phyloP scores from a whole-genome alignment of 1,284 basidiomycete genomes.

The Irpex sp. region DNA sequence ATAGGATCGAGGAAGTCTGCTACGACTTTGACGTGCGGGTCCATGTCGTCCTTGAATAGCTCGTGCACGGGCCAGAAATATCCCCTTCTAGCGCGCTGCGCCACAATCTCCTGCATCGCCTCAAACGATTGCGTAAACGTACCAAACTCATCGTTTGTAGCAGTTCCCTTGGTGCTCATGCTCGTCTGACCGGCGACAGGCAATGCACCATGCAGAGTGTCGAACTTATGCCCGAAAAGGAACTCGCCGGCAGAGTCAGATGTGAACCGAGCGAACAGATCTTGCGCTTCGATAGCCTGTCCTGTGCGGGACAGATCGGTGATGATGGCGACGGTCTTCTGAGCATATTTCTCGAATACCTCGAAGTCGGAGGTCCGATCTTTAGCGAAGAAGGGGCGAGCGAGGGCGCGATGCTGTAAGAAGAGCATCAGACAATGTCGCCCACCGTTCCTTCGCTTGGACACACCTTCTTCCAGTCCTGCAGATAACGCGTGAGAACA shows the following conservation, averaged over 20 bases:
- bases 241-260: constrained; percentile 71
- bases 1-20: constrained; percentile 60
- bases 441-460: background rate
- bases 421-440: background rate
- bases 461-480: constrained; percentile 47
- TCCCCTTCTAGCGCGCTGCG: constrained; percentile 50
- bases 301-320: constrained; percentile 33
- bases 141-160: constrained; percentile 55
- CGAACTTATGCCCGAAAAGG: constrained; percentile 58
- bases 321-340: constrained; percentile 47
- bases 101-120: constrained; percentile 52
- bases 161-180: constrained; percentile 52
- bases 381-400: constrained; percentile 70
- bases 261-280: constrained; percentile 65
- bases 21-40: constrained; percentile 48
- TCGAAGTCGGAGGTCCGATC: constrained; percentile 70
- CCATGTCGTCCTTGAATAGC: constrained; percentile 54
- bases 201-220: constrained; percentile 47
- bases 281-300: constrained; percentile 55
- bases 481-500: constrained; percentile 5
- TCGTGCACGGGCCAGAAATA: constrained; percentile 69
- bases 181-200: constrained; percentile 10
- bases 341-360: constrained; percentile 55
- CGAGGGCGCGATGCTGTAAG: constrained; percentile 57
- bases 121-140: constrained; percentile 65